Conservation (phyloP, 2,329 filamentous ascomycete genomes). For the Botrytis pseudocinerea region DNA sequence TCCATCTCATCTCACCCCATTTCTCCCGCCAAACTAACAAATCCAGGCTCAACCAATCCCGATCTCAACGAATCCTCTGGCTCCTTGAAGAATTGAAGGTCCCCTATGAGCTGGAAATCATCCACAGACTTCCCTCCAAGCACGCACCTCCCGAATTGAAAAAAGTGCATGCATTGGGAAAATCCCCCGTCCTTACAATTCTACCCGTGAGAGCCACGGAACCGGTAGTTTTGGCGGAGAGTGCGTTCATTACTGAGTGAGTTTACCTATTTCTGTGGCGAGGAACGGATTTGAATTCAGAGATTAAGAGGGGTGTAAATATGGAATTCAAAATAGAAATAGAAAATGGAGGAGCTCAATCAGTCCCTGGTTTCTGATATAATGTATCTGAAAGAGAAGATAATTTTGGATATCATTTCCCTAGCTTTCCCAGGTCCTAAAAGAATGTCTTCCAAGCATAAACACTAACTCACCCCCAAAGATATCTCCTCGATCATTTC, state of each 20-base stretch:
- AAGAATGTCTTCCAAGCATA: neutral
- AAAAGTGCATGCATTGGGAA: slow-evolving; percentile 80
- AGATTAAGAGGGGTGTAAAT: neutral
- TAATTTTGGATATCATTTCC: neutral
- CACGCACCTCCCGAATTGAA: slow-evolving; percentile 74
- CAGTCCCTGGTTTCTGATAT: neutral
- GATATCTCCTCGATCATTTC: slow-evolving; percentile 71
- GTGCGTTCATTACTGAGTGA: slow-evolving; percentile 69
- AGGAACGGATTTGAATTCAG: too few species aligned
- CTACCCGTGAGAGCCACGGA: slow-evolving; percentile 45
- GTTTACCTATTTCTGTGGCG: neutral
- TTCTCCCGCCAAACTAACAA: slow-evolving; percentile 21
- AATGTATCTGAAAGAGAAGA: neutral
- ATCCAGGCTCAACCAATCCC: slow-evolving; percentile 40
- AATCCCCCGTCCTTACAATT: slow-evolving; percentile 77
- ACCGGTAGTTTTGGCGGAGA: slow-evolving; percentile 73
- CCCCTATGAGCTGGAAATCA: slow-evolving; percentile 76
- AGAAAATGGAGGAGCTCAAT: neutral
- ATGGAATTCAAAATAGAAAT: neutral
- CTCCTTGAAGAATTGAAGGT: slow-evolving; percentile 70
- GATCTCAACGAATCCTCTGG: slow-evolving; percentile 67
- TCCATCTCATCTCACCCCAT: neutral
- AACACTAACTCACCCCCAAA: neutral
- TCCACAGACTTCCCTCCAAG: slow-evolving; percentile 64
- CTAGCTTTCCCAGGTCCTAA: too few species aligned